Evolutionary conservation across 495 filamentous ascomycete species (phyloP), one percentile per base, ranked within the genome.

Genomic region (Sphaerosporella brunnea): DNA sequence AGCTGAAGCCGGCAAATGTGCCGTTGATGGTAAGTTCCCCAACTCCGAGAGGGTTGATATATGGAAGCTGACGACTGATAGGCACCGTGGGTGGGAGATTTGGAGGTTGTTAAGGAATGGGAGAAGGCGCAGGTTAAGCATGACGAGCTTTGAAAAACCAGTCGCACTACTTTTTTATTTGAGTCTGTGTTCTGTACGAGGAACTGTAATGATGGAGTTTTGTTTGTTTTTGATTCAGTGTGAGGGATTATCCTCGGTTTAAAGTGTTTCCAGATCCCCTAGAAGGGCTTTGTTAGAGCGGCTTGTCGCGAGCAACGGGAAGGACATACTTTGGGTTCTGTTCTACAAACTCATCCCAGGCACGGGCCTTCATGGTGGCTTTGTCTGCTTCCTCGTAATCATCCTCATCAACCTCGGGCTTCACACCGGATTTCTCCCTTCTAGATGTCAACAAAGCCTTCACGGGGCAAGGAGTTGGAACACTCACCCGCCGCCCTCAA

Each of bases 321-420:
- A 13, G 7, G 5, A 28, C 21, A 13, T 53, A 67, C 66, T 77
- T 81, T 1, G 85, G 80, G 63, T 97, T 97, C 2, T 75, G 77
- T 65, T 97, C 90, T 37, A 69, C 78, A 63, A 77, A 97, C 63
- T 96, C 92, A 65, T 97, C 90, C 90, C 90, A 97, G 42, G 75
- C 82, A 48, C 90, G 70, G 16, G 85, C 85, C 64, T 96, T 96
- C 74, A 85, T 76, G 0, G 84, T 97, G 62, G 87, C 90, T 43
- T 70, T 71, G 56, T 96, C 90, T 2, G 78, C 84, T 51, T 77
- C 84, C 32, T 85, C 80, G 36, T 82, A 52, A 63, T 95, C 71
- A 64, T 96, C 92, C 66, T 95, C 87, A 63, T 96, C 81, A 21
- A 79, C 69, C 61, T 85, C 78, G 3, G 78, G 74, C 44, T 66